A percentile compares a stretch with the other conserved stretches of the same genome.
Evolutionary conservation across 176 grass and related monocot genomes (phyloP).

Genomic region (Melocanna baccifera): DNA sequence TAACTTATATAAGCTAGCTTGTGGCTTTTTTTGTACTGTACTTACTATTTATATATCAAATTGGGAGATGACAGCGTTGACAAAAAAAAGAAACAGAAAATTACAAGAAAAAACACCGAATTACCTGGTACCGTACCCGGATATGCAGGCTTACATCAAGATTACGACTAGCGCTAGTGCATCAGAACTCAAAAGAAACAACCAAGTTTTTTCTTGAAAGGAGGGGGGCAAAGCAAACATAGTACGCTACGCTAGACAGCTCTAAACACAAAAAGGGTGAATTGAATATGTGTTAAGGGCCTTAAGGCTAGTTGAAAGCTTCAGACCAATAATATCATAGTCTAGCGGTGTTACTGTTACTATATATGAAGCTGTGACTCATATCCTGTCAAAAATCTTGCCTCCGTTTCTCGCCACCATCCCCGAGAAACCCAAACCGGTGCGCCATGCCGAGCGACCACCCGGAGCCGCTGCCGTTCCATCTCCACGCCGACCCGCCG

Average conservation of each 20-base stretch:
- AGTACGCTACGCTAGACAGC: neutral
- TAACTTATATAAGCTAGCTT: too few relatives aligned
- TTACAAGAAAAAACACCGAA: neutral
- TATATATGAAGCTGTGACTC: neutral
- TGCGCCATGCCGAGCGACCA: constrained; percentile 25
- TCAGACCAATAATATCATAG: too few relatives aligned
- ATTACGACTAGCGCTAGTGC: too few relatives aligned
- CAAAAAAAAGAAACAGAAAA: neutral
- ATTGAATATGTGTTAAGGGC: too few relatives aligned
- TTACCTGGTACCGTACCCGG: neutral
- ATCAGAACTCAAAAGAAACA: too few relatives aligned
- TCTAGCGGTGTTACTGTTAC: too few relatives aligned
- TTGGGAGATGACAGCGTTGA: neutral
- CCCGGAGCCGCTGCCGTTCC: constrained; percentile 1
- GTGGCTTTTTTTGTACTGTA: too few relatives aligned
- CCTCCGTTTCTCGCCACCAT: neutral
- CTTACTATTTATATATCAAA: neutral
- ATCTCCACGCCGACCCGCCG: neutral
- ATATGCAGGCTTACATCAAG: too few relatives aligned
- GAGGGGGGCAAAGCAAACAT: neutral
- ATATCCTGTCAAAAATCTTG: neutral
- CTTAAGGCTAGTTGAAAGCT: neutral
- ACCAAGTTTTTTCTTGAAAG: too few relatives aligned
- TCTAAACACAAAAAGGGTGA: neutral
- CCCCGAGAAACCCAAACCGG: neutral